Evolutionary conservation across 2,329 filamentous ascomycete genomes (phyloP), one percentile per base, ranked within the genome.

Genomic region (Neopestalotiopsis clavispora): DNA sequence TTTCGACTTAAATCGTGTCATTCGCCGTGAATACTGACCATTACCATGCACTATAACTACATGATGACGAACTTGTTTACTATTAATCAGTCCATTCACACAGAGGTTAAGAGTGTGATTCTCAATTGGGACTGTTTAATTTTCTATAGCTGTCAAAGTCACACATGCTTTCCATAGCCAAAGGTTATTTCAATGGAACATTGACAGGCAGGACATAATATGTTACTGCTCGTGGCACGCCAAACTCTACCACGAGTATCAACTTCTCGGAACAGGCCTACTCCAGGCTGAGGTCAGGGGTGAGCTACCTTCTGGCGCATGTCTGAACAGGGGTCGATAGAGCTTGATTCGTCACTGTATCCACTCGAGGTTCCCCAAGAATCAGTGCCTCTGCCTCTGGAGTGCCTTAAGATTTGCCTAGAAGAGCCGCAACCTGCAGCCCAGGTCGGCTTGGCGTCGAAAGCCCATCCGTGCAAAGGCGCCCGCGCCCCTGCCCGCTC

Each of bases 301-400:
- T 59, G 59, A 62, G 59, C 59, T 62, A 30, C 45, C 45, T 12
- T 52, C 45, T n/a, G 45, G 45, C 45, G 45, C 45, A 52, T 40
- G 14, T 12, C 32, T 13, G 59, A 23, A 32, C 59, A 62, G 59
- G 59, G 59, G 59, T 20, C n/a, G 17, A 14, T 20, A 62, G 59
- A 62, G 59, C 59, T 62, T 62, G 59, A 62, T 62, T 62, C 59
- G 59, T 62, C 59, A 62, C 32, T 34, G 59, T 34, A 62, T 40
- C 59, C 59, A 62, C 59, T 62, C 57, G 30, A 40, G 32, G 59
- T 62, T 62, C 59, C 59, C 59, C 32, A 40, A 62, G 10, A 34
- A 34, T 4, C 59, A 52, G 45, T n/a, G 45, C 45, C 17, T 7
- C 20, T 20, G 34, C 34, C 34, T 38, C 34, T 38, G 34, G 34